Percentiles rank a stretch among this genome's conserved stretches.
Conservation (phyloP, 2,329 filamentous ascomycete genomes). For the Cladosporium sp. region DNA sequence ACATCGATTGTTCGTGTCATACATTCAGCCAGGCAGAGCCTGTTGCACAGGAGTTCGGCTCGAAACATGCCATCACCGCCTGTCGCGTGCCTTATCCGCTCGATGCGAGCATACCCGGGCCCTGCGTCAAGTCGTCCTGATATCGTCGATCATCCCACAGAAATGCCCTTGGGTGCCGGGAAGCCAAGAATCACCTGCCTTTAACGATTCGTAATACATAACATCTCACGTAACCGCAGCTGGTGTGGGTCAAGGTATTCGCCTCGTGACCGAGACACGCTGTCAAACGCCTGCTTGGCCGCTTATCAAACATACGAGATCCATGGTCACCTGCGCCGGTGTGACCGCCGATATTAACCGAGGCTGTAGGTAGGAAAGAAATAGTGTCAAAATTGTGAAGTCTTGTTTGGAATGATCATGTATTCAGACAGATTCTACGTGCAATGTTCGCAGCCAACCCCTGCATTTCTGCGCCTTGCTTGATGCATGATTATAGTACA, state of each 20-base stretch:
- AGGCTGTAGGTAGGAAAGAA: background rate
- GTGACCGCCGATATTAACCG: background rate
- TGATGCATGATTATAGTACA: conserved; percentile 1
- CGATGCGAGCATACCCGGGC: too few species aligned
- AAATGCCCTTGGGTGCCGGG: too few species aligned
- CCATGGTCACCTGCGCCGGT: background rate
- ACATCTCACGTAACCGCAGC: background rate
- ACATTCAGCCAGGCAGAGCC: too few species aligned
- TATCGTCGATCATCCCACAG: too few species aligned
- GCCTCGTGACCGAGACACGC: background rate
- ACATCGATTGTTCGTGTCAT: too few species aligned
- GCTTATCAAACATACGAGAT: background rate
- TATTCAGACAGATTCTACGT: conserved; percentile 4
- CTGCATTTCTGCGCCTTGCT: too few species aligned
- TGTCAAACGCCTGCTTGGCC: background rate
- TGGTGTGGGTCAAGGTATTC: background rate
- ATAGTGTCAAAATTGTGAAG: background rate
- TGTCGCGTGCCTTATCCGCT: too few species aligned
- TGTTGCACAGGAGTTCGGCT: too few species aligned
- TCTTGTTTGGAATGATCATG: background rate
- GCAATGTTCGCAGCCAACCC: background rate
- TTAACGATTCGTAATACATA: too few species aligned
- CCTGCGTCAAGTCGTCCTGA: too few species aligned
- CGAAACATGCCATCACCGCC: too few species aligned
- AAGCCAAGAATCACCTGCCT: too few species aligned